A percentile compares a stretch with the other conserved stretches of the same genome.
These are phyloP conservation scores for Candida tunisiensis DNA, from an alignment of 1,139 yeast genomes.

Conservation along the genomic window DNA sequence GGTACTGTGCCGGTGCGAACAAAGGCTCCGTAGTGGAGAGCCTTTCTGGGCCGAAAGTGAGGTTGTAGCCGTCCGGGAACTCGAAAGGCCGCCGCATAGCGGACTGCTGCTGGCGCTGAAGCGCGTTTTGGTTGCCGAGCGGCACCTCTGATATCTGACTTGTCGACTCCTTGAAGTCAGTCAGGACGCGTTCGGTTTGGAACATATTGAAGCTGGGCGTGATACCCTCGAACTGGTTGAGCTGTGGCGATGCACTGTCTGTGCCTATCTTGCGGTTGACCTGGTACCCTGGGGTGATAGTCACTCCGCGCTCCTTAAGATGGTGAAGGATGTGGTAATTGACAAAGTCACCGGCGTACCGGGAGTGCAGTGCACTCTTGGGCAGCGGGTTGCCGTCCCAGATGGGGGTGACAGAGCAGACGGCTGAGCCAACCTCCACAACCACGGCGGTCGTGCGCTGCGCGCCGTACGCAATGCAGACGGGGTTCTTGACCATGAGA, in stretches of 20 bases:
- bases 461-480: conserved; percentile 50
- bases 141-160: conserved; percentile 36
- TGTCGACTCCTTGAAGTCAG: conserved; percentile 49
- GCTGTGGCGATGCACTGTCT: conserved; percentile 21
- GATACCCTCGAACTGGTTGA: conserved; percentile 14
- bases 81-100: conserved; percentile 44
- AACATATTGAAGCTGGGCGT: conserved; percentile 17
- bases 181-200: conserved; percentile 24
- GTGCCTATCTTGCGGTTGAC: conserved; percentile 15
- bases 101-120: conserved; percentile 4
- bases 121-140: conserved; percentile 9
- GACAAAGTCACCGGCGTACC: conserved; percentile 26
- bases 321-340: conserved; percentile 19
- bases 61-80: conserved; percentile 56
- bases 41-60: conserved; percentile 49
- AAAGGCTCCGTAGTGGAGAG: conserved; percentile 60
- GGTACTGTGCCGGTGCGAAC: conserved; percentile 30
- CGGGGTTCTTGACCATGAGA: conserved; percentile 67
- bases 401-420: conserved; percentile 71
- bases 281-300: conserved; percentile 15
- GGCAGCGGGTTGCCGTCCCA: conserved; percentile 48
- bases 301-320: conserved; percentile 13
- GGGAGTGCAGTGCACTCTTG: conserved; percentile 18
- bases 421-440: conserved; percentile 18
- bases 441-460: conserved; percentile 21